Percentiles rank a stretch among this genome's conserved stretches.
Conservation (phyloP, 106 monocot genomes). For the Gastrodia elata region DNA sequence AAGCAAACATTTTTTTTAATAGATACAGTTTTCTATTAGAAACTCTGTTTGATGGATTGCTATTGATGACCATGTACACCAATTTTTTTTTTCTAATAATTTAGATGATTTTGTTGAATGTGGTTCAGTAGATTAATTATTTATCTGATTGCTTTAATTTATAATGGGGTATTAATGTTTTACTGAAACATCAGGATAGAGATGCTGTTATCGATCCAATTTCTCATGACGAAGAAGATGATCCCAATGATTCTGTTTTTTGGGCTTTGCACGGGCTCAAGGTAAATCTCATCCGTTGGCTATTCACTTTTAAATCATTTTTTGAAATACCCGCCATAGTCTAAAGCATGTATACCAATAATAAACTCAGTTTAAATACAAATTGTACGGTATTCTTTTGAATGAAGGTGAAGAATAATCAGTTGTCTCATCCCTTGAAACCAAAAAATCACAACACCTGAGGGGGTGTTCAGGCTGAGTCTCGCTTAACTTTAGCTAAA, state of each 20-base stretch:
- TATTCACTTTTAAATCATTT: neutral
- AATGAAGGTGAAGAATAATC: too few relatives aligned
- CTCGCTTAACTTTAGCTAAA: too few relatives aligned
- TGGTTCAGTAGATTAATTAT: neutral
- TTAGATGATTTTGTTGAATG: neutral
- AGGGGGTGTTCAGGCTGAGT: too few relatives aligned
- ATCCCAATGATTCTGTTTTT: conserved; percentile 26
- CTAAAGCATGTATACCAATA: too few relatives aligned
- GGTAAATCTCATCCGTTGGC: conserved; percentile 18
- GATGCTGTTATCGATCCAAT: conserved; percentile 23
- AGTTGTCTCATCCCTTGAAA: too few relatives aligned
- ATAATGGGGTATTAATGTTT: conserved; percentile 6
- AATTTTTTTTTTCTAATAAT: neutral
- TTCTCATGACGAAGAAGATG: conserved; percentile 22
- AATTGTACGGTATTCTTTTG: too few relatives aligned
- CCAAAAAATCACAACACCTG: too few relatives aligned
- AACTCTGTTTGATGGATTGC: neutral
- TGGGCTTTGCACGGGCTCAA: conserved; percentile 40
- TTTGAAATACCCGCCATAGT: too few relatives aligned
- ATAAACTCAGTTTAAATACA: too few relatives aligned
- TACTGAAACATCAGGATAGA: conserved; percentile 39
- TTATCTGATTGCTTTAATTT: neutral
- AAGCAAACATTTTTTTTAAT: neutral
- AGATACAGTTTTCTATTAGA: neutral
- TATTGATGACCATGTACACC: neutral